phyloP scores from a whole-genome alignment of 495 filamentous ascomycete species.

The Amniculicola lignicola region DNA sequence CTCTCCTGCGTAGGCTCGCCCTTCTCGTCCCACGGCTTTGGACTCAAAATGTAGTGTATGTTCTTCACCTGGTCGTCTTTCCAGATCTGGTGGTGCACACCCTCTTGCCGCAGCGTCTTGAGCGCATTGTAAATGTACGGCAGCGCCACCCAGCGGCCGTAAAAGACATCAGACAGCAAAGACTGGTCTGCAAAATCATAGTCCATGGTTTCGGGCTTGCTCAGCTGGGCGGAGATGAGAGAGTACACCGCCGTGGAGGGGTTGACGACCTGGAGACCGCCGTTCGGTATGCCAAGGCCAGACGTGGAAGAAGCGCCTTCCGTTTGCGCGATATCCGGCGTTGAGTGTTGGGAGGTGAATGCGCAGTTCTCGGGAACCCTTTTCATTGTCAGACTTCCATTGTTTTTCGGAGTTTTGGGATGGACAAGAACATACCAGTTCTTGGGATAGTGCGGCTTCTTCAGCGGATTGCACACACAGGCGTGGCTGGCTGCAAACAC shows the following conservation, averaged over 20 bases:
- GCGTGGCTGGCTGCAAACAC: conserved; percentile 75
- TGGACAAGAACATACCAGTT: conserved; percentile 65
- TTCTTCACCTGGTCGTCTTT: conserved; percentile 72
- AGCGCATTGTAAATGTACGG: conserved; percentile 81
- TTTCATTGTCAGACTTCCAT: conserved; percentile 15
- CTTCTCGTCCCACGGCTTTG: conserved; percentile 77
- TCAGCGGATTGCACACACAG: conserved; percentile 77
- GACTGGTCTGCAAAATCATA: conserved; percentile 79
- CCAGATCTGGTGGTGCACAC: conserved; percentile 72
- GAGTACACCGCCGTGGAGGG: conserved; percentile 57
- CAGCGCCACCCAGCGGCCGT: conserved; percentile 65
- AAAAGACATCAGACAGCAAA: conserved; percentile 64
- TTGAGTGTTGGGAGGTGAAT: conserved; percentile 65
- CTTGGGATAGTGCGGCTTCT: conserved; percentile 69
- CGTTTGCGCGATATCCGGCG: conserved; percentile 56
- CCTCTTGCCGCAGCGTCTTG: conserved; percentile 68
- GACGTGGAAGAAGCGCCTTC: conserved; percentile 50
- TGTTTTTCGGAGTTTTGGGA: too few species aligned
- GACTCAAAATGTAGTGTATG: conserved; percentile 73
- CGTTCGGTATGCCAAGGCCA: conserved; percentile 66
- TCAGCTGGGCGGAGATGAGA: conserved; percentile 53
- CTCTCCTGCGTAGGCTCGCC: conserved; percentile 51
- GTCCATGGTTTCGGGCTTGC: conserved; percentile 42
- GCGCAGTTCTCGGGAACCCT: conserved; percentile 70
- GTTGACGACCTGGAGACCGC: conserved; percentile 69